Percentiles rank a stretch among this genome's conserved stretches.
Conservation (phyloP, 306 rosid species). For the Clitoria ternatea region DNA sequence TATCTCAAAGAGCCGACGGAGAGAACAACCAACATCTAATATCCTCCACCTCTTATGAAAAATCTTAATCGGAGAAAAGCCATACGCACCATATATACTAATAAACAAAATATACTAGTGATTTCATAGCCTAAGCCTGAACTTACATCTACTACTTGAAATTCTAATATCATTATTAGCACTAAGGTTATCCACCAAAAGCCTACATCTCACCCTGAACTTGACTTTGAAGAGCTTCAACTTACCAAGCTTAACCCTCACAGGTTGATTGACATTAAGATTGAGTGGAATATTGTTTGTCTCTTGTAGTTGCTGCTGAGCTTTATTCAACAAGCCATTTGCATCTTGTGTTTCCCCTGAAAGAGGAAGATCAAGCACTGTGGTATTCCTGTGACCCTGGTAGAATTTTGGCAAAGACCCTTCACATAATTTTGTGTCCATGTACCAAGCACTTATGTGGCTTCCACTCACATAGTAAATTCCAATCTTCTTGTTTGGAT, state of each 20-base stretch:
- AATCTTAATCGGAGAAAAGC: constrained; percentile 6
- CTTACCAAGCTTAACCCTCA: constrained; percentile 70
- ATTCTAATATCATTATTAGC: constrained; percentile 40
- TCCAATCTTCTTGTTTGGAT: constrained; percentile 87
- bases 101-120: neutral
- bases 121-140: constrained; percentile 56
- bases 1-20: constrained; percentile 15
- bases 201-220: constrained; percentile 59
- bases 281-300: constrained; percentile 53
- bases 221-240: constrained; percentile 69
- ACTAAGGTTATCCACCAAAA: constrained; percentile 47
- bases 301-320: constrained; percentile 38
- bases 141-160: constrained; percentile 60
- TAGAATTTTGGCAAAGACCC: constrained; percentile 83
- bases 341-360: constrained; percentile 55
- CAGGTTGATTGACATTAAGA: constrained; percentile 65
- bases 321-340: neutral
- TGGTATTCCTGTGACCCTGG: constrained; percentile 79
- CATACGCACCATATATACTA: neutral
- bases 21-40: constrained; percentile 14
- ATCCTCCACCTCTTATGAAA: constrained; percentile 27
- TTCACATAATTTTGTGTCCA: constrained; percentile 44
- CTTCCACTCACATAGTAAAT: constrained; percentile 84
- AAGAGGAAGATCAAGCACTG: constrained; percentile 46
- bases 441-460: constrained; percentile 60